These are phyloP conservation scores for Komagataella phaffii DNA, from an alignment of 805 yeast species.

Conservation along the genomic window DNA sequence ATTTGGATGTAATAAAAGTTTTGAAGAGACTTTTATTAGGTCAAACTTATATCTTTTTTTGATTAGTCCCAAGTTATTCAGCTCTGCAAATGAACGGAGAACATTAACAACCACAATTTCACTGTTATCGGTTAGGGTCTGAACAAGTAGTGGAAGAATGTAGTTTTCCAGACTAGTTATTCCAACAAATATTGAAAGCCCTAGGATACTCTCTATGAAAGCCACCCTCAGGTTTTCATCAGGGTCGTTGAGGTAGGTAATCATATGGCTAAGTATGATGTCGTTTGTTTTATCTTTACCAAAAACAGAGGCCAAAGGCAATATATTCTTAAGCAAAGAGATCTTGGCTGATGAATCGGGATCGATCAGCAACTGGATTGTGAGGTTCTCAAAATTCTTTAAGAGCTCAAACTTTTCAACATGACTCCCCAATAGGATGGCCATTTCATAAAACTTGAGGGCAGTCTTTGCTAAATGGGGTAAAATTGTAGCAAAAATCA, in stretches of 20 bases:
- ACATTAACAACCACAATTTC: conserved; percentile 69
- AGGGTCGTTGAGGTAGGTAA: conserved; percentile 80
- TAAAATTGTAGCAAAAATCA: conserved; percentile 58
- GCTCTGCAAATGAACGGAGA: conserved; percentile 39
- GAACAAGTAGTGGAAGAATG: conserved; percentile 71
- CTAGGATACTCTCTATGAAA: conserved; percentile 59
- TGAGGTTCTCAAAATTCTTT: conserved; percentile 48
- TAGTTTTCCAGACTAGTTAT: conserved; percentile 75
- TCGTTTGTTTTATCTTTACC: conserved; percentile 87
- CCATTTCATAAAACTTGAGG: conserved; percentile 47
- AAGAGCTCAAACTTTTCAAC: conserved; percentile 27
- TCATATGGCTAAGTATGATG: conserved; percentile 75
- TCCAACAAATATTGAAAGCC: conserved; percentile 72
- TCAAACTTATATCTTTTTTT: conserved; percentile 40
- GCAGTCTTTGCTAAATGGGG: conserved; percentile 63
- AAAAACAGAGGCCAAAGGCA: conserved; percentile 67
- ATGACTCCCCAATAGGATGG: conserved; percentile 29
- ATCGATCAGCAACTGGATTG: conserved; percentile 60
- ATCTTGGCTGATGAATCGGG: conserved; percentile 50
- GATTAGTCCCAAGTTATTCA: conserved; percentile 44
- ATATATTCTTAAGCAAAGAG: conserved; percentile 55
- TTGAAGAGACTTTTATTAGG: conserved; percentile 32
- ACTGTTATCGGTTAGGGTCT: conserved; percentile 74
- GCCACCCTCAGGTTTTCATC: conserved; percentile 53
- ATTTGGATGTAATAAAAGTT: conserved; percentile 73